Evolutionary conservation across 1,284 basidiomycete species (phyloP).

Genomic region (Veloboletus limbatus): DNA sequence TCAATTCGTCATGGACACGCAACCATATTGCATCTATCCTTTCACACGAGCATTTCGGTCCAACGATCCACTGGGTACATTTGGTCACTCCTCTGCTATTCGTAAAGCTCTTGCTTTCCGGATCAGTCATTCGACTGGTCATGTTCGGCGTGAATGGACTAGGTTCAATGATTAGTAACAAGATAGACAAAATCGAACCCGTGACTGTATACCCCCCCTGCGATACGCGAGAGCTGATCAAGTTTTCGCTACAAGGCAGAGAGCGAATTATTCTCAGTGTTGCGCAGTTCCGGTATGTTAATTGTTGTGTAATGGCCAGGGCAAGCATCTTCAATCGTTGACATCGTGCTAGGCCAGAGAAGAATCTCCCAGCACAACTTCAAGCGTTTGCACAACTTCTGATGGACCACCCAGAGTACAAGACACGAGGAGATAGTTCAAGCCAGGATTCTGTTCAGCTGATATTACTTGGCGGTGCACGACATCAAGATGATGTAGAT

Average conservation of each 20-base stretch:
- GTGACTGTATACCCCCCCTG: constrained; percentile 88
- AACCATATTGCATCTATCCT: constrained; percentile 79
- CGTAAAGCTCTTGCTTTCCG: constrained; percentile 27
- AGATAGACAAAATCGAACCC: constrained; percentile 8
- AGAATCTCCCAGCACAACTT: constrained; percentile 87
- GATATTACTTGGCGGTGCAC: constrained; percentile 80
- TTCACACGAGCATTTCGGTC: constrained; percentile 43
- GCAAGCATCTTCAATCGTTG: background rate
- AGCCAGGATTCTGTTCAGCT: constrained; percentile 44
- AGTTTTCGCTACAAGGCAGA: constrained; percentile 60
- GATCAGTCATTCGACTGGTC: constrained; percentile 22
- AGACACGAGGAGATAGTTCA: constrained; percentile 4
- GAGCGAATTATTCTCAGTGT: constrained; percentile 78
- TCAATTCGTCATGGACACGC: constrained; percentile 95
- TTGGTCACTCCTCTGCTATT: constrained; percentile 23
- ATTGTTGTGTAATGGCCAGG: background rate
- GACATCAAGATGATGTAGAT: constrained; percentile 72
- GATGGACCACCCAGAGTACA: constrained; percentile 57
- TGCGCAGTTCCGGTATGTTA: constrained; percentile 82
- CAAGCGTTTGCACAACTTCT: constrained; percentile 66
- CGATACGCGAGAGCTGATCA: constrained; percentile 74
- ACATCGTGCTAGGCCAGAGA: constrained; percentile 72
- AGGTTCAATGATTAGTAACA: constrained; percentile 1
- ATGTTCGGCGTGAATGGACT: constrained; percentile 16
- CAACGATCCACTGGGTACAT: constrained; percentile 27